Evolutionary conservation across 1,139 yeast genomes (phyloP).

Genomic region (Magnusiomyces sp.): DNA sequence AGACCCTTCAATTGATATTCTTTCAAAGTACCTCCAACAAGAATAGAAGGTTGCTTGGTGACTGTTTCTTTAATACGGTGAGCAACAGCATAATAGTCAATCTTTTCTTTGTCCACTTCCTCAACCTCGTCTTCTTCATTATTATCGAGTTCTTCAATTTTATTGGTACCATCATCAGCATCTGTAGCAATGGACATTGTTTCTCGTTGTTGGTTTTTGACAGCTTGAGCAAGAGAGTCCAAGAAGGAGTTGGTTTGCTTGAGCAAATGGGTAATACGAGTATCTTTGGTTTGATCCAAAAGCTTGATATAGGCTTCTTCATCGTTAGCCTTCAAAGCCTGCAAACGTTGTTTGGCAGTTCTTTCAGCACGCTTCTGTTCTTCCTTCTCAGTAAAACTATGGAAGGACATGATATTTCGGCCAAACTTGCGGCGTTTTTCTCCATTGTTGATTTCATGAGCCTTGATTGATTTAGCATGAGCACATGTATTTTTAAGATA

Average conservation of each 20-base stretch:
- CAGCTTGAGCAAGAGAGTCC: slow-evolving; percentile 87
- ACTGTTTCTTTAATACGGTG: slow-evolving; percentile 80
- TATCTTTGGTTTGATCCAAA: slow-evolving; percentile 93
- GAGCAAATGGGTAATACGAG: slow-evolving; percentile 90
- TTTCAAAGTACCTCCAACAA: slow-evolving; percentile 88
- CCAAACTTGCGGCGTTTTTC: slow-evolving; percentile 23
- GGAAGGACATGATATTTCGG: slow-evolving; percentile 47
- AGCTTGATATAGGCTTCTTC: slow-evolving; percentile 95
- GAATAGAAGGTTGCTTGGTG: slow-evolving; percentile 68
- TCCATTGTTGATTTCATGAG: slow-evolving; percentile 6
- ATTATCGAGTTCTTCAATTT: slow-evolving; percentile 35
- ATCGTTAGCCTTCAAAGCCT: slow-evolving; percentile 92
- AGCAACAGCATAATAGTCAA: slow-evolving; percentile 91
- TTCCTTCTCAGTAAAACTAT: slow-evolving; percentile 72
- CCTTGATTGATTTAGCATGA: slow-evolving; percentile 23
- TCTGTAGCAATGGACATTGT: slow-evolving; percentile 17
- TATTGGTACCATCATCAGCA: slow-evolving; percentile 41
- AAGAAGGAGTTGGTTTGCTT: slow-evolving; percentile 85
- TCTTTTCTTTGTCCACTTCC: slow-evolving; percentile 44
- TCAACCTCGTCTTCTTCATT: slow-evolving; percentile 41
- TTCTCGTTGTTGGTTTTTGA: slow-evolving; percentile 67
- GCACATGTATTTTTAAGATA: slow-evolving; percentile 33
- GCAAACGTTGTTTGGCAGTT: slow-evolving; percentile 95
- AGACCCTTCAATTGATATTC: slow-evolving; percentile 91
- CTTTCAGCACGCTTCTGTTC: slow-evolving; percentile 81